These are phyloP conservation scores for Primulina eburnea DNA, from an alignment of 257 asterid species.

Conservation along the genomic window DNA sequence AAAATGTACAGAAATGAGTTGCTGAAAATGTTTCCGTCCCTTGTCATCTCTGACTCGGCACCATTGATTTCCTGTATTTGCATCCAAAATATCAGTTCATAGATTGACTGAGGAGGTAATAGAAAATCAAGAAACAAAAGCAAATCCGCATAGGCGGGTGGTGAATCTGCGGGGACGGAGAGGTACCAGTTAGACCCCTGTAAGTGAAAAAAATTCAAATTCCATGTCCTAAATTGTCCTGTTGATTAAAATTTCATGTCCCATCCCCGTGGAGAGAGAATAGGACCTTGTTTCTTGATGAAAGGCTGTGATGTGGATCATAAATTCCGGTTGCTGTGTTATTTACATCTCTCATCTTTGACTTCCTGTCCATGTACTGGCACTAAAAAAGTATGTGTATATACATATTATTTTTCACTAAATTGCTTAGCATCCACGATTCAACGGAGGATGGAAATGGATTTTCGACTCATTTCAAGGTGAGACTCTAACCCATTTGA, in stretches of 20 bases:
- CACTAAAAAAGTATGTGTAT: not conserved
- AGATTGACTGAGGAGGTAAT: not conserved
- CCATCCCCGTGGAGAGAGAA: conserved; percentile 16
- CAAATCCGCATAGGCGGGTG: not conserved
- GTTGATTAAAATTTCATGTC: too few species aligned
- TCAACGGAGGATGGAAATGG: conserved; percentile 6
- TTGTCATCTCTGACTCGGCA: conserved; percentile 28
- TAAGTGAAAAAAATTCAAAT: too few species aligned
- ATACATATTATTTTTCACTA: conserved; percentile 9
- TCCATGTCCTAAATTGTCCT: too few species aligned
- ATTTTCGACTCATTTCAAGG: conserved; percentile 22
- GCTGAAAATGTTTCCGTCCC: conserved; percentile 34
- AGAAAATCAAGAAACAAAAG: not conserved
- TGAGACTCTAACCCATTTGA: not conserved
- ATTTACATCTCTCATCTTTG: conserved; percentile 6
- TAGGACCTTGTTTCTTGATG: conserved; percentile 33
- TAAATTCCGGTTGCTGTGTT: conserved; percentile 15
- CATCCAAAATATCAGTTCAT: conserved; percentile 13
- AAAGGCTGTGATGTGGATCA: conserved; percentile 19
- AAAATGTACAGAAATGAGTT: conserved; percentile 35
- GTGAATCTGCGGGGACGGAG: too few species aligned
- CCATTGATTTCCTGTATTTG: conserved; percentile 24
- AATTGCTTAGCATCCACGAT: conserved; percentile 23
- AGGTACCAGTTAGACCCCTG: too few species aligned
- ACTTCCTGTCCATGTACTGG: conserved; percentile 15